phyloP scores from a whole-genome alignment of 75 land plant species.

The Cunninghamia lanceolata region DNA sequence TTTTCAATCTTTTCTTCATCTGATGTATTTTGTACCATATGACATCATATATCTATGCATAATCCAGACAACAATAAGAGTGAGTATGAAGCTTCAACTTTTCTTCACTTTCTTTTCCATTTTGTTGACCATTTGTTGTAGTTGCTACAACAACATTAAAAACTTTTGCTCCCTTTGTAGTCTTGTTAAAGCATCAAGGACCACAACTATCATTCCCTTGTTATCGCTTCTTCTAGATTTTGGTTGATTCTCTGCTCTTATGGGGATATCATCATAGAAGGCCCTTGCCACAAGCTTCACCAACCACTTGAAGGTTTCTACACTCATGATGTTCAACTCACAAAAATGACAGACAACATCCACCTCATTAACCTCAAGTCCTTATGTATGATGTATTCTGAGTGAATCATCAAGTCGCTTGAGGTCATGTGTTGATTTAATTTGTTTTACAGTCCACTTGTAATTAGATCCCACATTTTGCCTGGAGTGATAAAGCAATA shows the following conservation, averaged over 20 bases:
- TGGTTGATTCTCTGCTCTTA: constrained; percentile 80
- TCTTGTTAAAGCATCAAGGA: constrained; percentile 94
- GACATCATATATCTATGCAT: too few species aligned
- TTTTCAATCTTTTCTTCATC: too few species aligned
- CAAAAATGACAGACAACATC: neutral
- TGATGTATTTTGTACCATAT: too few species aligned
- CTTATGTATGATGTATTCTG: neutral
- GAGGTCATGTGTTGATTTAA: neutral
- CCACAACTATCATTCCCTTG: constrained; percentile 87
- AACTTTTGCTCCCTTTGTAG: too few species aligned
- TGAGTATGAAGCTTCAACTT: too few species aligned
- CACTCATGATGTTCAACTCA: constrained; percentile 5
- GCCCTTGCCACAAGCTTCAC: constrained; percentile 90
- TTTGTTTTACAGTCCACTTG: neutral
- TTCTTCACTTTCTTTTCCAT: too few species aligned
- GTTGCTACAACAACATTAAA: too few species aligned
- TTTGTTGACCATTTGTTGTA: too few species aligned
- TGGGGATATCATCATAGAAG: constrained; percentile 86
- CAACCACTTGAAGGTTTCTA: constrained; percentile 29
- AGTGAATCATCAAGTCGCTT: neutral
- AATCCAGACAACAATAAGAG: too few species aligned
- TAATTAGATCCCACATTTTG: too few species aligned
- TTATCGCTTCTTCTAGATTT: constrained; percentile 82
- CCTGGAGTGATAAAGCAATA: too few species aligned
- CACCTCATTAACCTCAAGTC: neutral